These are phyloP conservation scores for Aspergillus novoparasiticus DNA, from an alignment of 2,329 filamentous ascomycete genomes.

Conservation along the genomic window DNA sequence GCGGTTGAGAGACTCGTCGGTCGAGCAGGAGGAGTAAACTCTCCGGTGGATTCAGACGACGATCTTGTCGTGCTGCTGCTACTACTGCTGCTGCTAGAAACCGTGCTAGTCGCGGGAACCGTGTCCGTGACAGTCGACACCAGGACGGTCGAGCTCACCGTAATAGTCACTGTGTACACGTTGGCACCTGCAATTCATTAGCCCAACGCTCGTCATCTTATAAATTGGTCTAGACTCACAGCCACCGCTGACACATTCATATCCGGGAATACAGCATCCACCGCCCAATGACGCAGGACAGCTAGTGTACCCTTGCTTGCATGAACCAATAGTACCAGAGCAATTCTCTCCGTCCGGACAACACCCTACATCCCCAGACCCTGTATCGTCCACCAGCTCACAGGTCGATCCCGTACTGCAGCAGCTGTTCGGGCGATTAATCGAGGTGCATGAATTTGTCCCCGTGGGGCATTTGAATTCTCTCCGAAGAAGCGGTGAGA, in stretches of 20 bases:
- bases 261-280: slow-evolving; percentile 65
- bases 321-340: slow-evolving; percentile 53
- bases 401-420: slow-evolving; percentile 58
- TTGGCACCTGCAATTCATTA: slow-evolving; percentile 29
- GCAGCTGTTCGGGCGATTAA: slow-evolving; percentile 61
- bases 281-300: slow-evolving; percentile 59
- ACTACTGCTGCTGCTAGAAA: slow-evolving; percentile 40
- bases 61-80: slow-evolving; percentile 37
- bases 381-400: slow-evolving; percentile 55
- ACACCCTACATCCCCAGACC: slow-evolving; percentile 61
- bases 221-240: slow-evolving; percentile 43
- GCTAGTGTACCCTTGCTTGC: slow-evolving; percentile 55
- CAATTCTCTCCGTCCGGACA: slow-evolving; percentile 59
- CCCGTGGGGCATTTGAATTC: slow-evolving; percentile 61
- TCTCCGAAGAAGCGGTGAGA: slow-evolving; percentile 30
- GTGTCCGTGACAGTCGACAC: slow-evolving; percentile 36
- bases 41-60: slow-evolving; percentile 31
- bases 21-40: slow-evolving; percentile 39
- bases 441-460: slow-evolving; percentile 56
- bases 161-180: slow-evolving; percentile 40
- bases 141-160: slow-evolving; percentile 33
- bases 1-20: slow-evolving; percentile 40
- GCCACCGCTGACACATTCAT: slow-evolving; percentile 58
- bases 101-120: slow-evolving; percentile 28
- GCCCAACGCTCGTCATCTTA: not conserved